Evolutionary conservation across 345 rosid genomes (phyloP).

Genomic region (Citrus reticulata): DNA sequence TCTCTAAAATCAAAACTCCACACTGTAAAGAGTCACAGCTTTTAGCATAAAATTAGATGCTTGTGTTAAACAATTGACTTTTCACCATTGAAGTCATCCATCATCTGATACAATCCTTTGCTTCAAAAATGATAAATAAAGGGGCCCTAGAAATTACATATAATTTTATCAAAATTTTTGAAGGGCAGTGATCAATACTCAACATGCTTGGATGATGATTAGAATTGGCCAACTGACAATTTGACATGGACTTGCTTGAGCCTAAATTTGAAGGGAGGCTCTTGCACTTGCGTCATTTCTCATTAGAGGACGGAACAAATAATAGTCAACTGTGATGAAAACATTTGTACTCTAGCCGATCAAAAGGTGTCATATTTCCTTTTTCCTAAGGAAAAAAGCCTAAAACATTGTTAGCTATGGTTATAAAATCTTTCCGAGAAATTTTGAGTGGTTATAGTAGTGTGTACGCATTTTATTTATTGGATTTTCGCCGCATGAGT

Average conservation of each 20-base stretch:
- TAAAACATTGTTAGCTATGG: too few species aligned
- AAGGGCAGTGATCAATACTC: background rate
- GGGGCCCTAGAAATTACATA: background rate
- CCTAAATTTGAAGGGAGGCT: background rate
- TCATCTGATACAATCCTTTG: background rate
- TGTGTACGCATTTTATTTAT: too few species aligned
- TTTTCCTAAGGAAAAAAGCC: too few species aligned
- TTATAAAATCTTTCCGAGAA: too few species aligned
- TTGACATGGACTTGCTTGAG: background rate
- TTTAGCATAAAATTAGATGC: background rate
- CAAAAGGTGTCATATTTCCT: too few species aligned
- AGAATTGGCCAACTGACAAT: background rate
- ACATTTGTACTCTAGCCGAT: too few species aligned
- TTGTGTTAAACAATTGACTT: background rate
- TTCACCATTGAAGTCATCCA: background rate
- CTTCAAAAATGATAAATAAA: background rate
- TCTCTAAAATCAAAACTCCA: background rate
- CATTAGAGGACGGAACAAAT: background rate
- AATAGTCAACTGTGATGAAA: background rate
- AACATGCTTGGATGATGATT: background rate
- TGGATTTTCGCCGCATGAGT: too few species aligned
- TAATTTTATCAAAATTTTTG: too few species aligned
- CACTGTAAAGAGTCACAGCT: background rate
- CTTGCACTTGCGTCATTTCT: background rate
- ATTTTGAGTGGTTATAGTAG: too few species aligned